phyloP scores from a whole-genome alignment of 2,329 filamentous ascomycete genomes.

The Penicillium sp. region DNA sequence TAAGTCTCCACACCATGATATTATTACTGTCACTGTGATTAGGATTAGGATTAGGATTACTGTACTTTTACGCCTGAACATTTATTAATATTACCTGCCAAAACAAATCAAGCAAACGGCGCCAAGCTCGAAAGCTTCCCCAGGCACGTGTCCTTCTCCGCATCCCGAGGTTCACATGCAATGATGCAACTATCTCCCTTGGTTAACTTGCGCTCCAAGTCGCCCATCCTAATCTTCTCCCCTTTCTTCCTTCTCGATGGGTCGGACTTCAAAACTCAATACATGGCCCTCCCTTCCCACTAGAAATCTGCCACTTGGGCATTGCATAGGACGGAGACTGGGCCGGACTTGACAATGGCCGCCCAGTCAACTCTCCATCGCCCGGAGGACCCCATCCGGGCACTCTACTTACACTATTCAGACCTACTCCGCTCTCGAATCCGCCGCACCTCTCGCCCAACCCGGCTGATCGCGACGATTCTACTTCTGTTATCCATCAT shows the following conservation, averaged over 20 bases:
- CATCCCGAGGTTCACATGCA: constrained; percentile 31
- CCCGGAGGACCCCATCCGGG: constrained; percentile 64
- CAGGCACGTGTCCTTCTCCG: constrained; percentile 23
- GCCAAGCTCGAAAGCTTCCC: too few relatives aligned
- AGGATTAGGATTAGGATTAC: too few relatives aligned
- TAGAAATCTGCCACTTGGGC: constrained; percentile 11
- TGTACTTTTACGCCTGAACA: too few relatives aligned
- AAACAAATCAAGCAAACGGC: too few relatives aligned
- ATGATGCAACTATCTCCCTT: constrained; percentile 21
- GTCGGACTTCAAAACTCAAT: constrained; percentile 3
- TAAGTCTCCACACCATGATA: too few relatives aligned
- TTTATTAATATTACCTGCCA: too few relatives aligned
- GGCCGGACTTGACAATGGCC: constrained; percentile 59
- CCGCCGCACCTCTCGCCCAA: constrained; percentile 64
- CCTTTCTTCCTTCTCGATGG: not conserved
- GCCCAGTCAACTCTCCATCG: constrained; percentile 78
- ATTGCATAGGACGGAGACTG: constrained; percentile 7
- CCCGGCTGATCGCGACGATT: constrained; percentile 72
- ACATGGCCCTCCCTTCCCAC: constrained; percentile 11
- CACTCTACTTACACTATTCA: constrained; percentile 55
- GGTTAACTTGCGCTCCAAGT: constrained; percentile 2
- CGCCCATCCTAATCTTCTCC: constrained; percentile 1
- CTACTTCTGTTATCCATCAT: constrained; percentile 75
- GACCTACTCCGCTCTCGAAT: constrained; percentile 52
- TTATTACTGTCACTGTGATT: too few relatives aligned